phyloP scores from a whole-genome alignment of 495 filamentous ascomycete species.

The Pyronema omphalodes region DNA sequence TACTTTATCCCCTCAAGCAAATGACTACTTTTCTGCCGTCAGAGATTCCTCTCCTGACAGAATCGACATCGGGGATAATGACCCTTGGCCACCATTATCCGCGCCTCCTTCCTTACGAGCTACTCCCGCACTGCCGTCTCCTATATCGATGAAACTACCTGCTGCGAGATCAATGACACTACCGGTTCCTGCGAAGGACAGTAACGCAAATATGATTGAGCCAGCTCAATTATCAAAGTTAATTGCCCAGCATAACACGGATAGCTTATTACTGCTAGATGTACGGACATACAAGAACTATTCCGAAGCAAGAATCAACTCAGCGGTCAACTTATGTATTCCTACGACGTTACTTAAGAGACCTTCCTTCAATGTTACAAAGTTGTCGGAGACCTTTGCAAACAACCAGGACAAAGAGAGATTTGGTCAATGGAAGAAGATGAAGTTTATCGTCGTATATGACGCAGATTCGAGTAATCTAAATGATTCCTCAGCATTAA shows the following conservation, averaged over 20 bases:
- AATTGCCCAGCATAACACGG: conserved; percentile 34
- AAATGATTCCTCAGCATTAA: conserved; percentile 51
- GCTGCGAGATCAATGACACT: conserved; percentile 39
- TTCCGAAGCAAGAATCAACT: conserved; percentile 49
- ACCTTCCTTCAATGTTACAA: conserved; percentile 77
- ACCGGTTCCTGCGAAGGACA: conserved; percentile 30
- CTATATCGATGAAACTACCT: not conserved
- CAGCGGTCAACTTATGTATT: conserved; percentile 81
- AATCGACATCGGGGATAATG: not conserved
- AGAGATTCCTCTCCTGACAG: not conserved
- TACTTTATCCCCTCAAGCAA: not conserved
- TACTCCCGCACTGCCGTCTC: not conserved
- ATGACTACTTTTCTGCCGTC: not conserved
- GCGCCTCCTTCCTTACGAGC: conserved; percentile 7
- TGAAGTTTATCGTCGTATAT: conserved; percentile 68
- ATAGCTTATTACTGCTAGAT: conserved; percentile 61
- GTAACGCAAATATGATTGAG: conserved; percentile 39
- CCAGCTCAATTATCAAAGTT: conserved; percentile 47
- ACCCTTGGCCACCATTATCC: not conserved
- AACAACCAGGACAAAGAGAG: conserved; percentile 48
- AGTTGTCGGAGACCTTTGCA: conserved; percentile 74
- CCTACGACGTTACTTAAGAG: conserved; percentile 87
- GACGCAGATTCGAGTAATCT: conserved; percentile 55
- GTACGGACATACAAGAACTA: conserved; percentile 75
- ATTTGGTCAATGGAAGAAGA: conserved; percentile 58